Conservation (phyloP, 345 rosid genomes). For the Corchorus capsularis region DNA sequence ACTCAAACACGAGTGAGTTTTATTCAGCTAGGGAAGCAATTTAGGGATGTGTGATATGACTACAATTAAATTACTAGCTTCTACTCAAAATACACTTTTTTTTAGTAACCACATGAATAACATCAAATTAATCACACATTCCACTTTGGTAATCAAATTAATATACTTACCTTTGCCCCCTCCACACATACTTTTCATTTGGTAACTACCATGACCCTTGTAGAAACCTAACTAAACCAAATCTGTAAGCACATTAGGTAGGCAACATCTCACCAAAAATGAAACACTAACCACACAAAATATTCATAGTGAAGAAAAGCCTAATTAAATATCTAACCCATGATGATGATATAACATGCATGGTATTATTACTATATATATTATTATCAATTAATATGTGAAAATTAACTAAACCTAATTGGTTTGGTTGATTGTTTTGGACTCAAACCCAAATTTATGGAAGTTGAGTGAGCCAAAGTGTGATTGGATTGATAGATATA, state of each 20-base stretch:
- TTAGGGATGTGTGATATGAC: too few relatives aligned
- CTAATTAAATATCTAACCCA: constrained; percentile 7
- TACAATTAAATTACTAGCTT: too few relatives aligned
- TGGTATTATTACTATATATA: not conserved
- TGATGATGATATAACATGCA: not conserved
- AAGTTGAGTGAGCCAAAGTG: not conserved
- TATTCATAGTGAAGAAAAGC: not conserved
- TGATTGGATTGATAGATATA: not conserved
- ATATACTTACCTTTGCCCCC: not conserved
- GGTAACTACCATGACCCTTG: constrained; percentile 25
- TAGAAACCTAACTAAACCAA: constrained; percentile 30
- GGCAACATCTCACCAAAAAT: constrained; percentile 25
- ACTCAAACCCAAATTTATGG: constrained; percentile 10
- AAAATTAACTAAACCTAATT: constrained; percentile 4
- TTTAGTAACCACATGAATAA: too few relatives aligned
- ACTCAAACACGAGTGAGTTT: not conserved
- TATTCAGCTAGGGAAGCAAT: not conserved
- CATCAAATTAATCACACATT: not conserved
- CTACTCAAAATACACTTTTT: too few relatives aligned
- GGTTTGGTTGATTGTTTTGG: constrained; percentile 16
- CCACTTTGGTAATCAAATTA: not conserved
- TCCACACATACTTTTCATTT: constrained; percentile 21
- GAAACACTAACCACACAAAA: constrained; percentile 6
- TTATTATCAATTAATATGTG: not conserved
- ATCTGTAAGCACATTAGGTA: constrained; percentile 30